Evolutionary conservation across 108 stramenopile genomes (phyloP), one percentile per base, ranked within the genome.

Genomic region (Craspedostauros australis): DNA sequence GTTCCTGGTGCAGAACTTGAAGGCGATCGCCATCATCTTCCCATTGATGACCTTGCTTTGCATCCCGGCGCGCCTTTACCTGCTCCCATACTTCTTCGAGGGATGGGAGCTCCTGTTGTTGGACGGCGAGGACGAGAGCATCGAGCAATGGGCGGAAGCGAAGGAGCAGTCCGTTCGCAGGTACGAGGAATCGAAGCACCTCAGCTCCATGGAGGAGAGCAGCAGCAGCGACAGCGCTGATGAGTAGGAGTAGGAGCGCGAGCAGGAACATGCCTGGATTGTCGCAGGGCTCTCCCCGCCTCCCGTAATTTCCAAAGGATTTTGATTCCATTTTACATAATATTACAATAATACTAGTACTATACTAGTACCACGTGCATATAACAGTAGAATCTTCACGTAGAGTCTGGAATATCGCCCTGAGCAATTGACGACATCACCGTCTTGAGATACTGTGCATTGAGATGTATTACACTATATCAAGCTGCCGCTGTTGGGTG

Each of bases 1-100:
- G 14, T 77, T 63, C 46, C 32, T 70, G 4, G 71, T 72, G 12
- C 54, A 73, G 27, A 56, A 50, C 29, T 54, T 68, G 42, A 64
- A 67, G 43, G 36, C 39, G 31, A 68, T 77, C 28, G 51, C 72
- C 16, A 73, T 77, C 50, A 64, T 55, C 9, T 77, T 77, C 33
- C 76, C 76, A 1, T 34, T 77, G 12, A 56, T 77, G 55, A 73
- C 59, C 3, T 28, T 58, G 12, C 39, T 72, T 4, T 77, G 76
- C 44, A 77, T 77, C 36, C 76, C 76, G 16, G 46, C 49, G 9
- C 64, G 76, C 18, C 36, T 70, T 4, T 73, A 46, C 38, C 20
- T 73, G 7, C 46, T 73, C 7, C 76, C 76, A 4, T 64, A 66
- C 23, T 59, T 77, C 43, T 73, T 77, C 55, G 55, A 46, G 9